Base-by-base conservation (phyloP, 768 basidiomycete species). In the Ephemerocybe angulata region DNA sequence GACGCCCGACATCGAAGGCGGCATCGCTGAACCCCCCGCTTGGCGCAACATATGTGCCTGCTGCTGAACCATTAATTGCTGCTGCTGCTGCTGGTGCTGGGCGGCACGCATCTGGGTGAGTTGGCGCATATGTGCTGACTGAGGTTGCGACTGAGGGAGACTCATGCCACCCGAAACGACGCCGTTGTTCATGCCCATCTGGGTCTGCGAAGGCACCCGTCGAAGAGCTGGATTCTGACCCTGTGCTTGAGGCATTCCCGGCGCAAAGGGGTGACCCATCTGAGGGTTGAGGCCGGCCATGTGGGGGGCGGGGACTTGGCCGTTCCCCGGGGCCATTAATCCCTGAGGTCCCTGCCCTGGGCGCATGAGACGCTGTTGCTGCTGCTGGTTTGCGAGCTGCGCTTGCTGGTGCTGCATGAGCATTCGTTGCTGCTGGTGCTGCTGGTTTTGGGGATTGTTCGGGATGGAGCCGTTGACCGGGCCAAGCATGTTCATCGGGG, bases 131-230 rank as follows among this genome's bases (percentile, higher is more conserved):
- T 30, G 49, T 31, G 7, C n/a, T 19, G 49, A 19, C 28, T 33
- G 19, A 5, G 19, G 28, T 33, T 50, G 49, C 17, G 33, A n/a
- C n/a, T n/a, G n/a, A n/a, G n/a, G 44, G 22, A 54, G 4, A 49
- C 53, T 40, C 53, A 54, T 54, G 13, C 53, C 53, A 21, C 53
- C 53, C 10, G 44, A 24, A 8, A 49, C 53, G 10, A 35, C 53
- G 5, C 11, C 30, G 29, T n/a, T 28, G 17, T 35, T 35, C 33
- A 35, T 35, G 8, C 33, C 33, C 53, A 54, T 54, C n/a, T 54
- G 53, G n/a, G 12, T 24, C 41, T 49, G 44, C 11, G 53, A 54
- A n/a, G 53, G 46, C 1, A 28, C 53, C 33, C 53, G 53, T 38
- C 53, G 43, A 24, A 49, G 29, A 10, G 19, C 21, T 10, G 41